A percentile compares a stretch with the other conserved stretches of the same genome.
These are phyloP conservation scores for Cryptosporidium viatorum DNA, from an alignment of 169 alveolate species.

Conservation along the genomic window DNA sequence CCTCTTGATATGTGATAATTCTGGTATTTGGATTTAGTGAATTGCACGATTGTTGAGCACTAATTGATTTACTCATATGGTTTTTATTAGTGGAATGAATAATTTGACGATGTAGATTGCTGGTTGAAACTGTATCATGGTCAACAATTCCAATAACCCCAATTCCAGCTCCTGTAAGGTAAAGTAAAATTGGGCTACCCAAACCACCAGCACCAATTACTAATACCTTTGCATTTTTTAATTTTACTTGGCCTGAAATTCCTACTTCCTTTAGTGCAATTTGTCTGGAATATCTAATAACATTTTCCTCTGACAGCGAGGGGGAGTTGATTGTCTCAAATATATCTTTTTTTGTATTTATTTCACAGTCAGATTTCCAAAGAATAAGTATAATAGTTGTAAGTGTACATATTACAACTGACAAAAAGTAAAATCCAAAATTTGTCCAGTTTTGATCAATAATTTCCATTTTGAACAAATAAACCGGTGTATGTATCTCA, in stretches of 20 bases:
- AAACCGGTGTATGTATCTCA: not conserved
- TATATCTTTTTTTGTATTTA: not conserved
- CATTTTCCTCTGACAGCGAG: slow-evolving; percentile 79
- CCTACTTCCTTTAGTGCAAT: slow-evolving; percentile 86
- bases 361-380: slow-evolving; percentile 33
- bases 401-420: slow-evolving; percentile 16
- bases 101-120: slow-evolving; percentile 89
- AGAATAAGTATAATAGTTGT: slow-evolving; percentile 16
- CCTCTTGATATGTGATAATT: slow-evolving; percentile 80
- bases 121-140: slow-evolving; percentile 86
- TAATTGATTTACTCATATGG: slow-evolving; percentile 84
- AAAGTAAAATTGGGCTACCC: slow-evolving; percentile 95
- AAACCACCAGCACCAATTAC: slow-evolving; percentile 98
- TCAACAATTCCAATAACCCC: slow-evolving; percentile 92
- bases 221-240: slow-evolving; percentile 89
- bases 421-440: slow-evolving; percentile 43
- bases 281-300: slow-evolving; percentile 87
- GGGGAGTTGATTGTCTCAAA: slow-evolving; percentile 36
- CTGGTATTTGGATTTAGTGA: slow-evolving; percentile 84
- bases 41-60: slow-evolving; percentile 82
- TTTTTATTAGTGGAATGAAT: slow-evolving; percentile 82
- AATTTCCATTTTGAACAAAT: slow-evolving; percentile 3
- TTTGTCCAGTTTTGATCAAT: slow-evolving; percentile 9
- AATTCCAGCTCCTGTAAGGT: slow-evolving; percentile 97
- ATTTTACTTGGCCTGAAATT: slow-evolving; percentile 82